These are phyloP conservation scores for Xylariaceae sp. DNA, from an alignment of 2,329 filamentous ascomycete genomes.

Conservation along the genomic window DNA sequence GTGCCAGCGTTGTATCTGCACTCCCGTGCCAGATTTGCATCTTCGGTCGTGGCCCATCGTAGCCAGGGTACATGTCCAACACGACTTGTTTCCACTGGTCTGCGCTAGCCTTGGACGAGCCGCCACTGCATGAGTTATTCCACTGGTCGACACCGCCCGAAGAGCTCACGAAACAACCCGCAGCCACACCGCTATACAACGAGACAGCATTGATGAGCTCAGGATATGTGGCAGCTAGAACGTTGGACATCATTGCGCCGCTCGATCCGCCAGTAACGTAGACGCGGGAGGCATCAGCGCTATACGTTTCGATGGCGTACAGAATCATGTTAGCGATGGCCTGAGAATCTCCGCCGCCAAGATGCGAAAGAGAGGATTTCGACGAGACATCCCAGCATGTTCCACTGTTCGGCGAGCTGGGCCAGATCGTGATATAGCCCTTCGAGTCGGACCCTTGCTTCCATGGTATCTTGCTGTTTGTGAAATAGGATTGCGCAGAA, in stretches of 20 bases:
- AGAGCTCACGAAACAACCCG: slow-evolving; percentile 40
- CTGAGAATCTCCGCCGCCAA: slow-evolving; percentile 36
- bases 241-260: slow-evolving; percentile 40
- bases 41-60: slow-evolving; percentile 47
- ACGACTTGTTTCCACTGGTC: slow-evolving; percentile 48
- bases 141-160: slow-evolving; percentile 44
- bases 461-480: slow-evolving; percentile 38
- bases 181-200: slow-evolving; percentile 40
- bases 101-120: slow-evolving; percentile 41
- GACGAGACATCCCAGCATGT: slow-evolving; percentile 58
- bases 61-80: slow-evolving; percentile 47
- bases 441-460: slow-evolving; percentile 33
- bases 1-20: slow-evolving; percentile 47
- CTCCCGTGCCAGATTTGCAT: slow-evolving; percentile 60
- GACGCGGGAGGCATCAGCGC: slow-evolving; percentile 29
- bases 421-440: slow-evolving; percentile 48
- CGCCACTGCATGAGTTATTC: slow-evolving; percentile 50
- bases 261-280: slow-evolving; percentile 37
- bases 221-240: slow-evolving; percentile 42
- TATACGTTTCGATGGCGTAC: slow-evolving; percentile 33
- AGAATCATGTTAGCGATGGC: slow-evolving; percentile 39
- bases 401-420: slow-evolving; percentile 46
- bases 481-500: slow-evolving; percentile 35
- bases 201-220: slow-evolving; percentile 40
- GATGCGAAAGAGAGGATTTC: slow-evolving; percentile 34